Base-by-base conservation (phyloP, 2,329 filamentous ascomycete species). In the Colletotrichum sp. region DNA sequence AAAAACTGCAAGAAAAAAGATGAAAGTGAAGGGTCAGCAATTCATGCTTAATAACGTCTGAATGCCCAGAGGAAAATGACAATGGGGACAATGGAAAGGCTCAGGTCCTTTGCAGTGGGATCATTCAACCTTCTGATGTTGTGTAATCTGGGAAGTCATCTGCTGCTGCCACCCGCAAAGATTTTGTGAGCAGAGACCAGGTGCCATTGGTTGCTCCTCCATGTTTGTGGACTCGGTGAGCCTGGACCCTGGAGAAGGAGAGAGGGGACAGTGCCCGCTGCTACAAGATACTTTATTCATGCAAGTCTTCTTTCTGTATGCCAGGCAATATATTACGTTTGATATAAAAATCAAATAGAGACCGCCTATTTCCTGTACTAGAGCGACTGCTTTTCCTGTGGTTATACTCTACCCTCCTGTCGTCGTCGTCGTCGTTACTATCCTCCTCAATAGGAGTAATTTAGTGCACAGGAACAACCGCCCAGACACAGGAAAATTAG, bases 121-220 rank as follows among this genome's bases (percentile, higher is more conserved):
- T 43, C 21, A 69, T 36, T 70, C 62, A 72, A 24, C 43, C 27
- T 31, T 21, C 51, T 24, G 24, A 65, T 63, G 68, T 70, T 61
- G 66, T 71, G 68, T 62, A 59, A 74, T 74, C 43, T 59, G 62
- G 55, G 33, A 72, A 74, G 72, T 67, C 69, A 67, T 63, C 63
- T 51, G 72, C 67, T 72, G 68, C 34, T 58, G 64, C 62, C 68
- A 62, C 62, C 54, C 43, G 33, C 71, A 57, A 66, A 57, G 62
- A 70, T 73, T 73, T 73, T 73, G 67, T 59, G 54, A 73, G 71
- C 27, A 51, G 62, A 43, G 62, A 58, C 72, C n/a, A 13, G 12
- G 43, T 71, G 67, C 62, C 24, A 73, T 74, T 74, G 62, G 72
- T 38, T 58, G 63, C 34, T 58, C 31, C 36, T 36, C 27, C 68